phyloP scores from a whole-genome alignment of 306 rosid species.

The Rubus idaeus region DNA sequence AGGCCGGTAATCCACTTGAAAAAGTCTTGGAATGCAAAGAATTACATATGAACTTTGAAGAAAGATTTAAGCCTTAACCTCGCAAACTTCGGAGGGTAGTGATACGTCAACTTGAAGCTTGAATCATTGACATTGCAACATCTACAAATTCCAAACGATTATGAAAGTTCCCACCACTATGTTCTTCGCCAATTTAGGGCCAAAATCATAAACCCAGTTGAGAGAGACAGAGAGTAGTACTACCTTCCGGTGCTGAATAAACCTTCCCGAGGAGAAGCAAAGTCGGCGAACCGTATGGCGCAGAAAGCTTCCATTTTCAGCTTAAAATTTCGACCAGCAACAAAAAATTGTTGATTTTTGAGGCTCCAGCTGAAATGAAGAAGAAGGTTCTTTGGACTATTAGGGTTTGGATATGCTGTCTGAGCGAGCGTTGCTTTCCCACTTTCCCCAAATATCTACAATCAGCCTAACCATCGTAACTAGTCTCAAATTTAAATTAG shows the following conservation, averaged over 20 bases:
- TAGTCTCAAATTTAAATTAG: neutral
- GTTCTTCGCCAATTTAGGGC: neutral
- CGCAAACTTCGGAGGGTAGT: slow-evolving; percentile 9
- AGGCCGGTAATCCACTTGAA: neutral
- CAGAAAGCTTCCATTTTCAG: slow-evolving; percentile 33
- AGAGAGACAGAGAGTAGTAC: neutral
- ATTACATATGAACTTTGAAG: neutral
- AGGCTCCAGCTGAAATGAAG: slow-evolving; percentile 8
- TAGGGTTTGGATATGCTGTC: slow-evolving; percentile 22
- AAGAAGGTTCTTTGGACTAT: neutral
- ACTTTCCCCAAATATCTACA: neutral
- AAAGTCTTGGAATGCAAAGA: neutral
- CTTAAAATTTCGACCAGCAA: neutral
- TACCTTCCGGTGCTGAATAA: slow-evolving; percentile 28
- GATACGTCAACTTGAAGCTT: slow-evolving; percentile 1
- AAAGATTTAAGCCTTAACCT: neutral
- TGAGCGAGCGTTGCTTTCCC: neutral
- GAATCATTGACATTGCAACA: slow-evolving; percentile 11
- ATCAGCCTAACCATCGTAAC: neutral
- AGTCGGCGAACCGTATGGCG: slow-evolving; percentile 13
- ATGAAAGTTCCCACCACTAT: neutral
- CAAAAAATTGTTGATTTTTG: neutral
- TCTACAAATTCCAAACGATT: neutral
- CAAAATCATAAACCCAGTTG: neutral
- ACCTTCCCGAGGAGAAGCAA: slow-evolving; percentile 18